These are phyloP conservation scores for Leptographium wingfieldii DNA, from an alignment of 2,329 filamentous ascomycete species.

Conservation along the genomic window DNA sequence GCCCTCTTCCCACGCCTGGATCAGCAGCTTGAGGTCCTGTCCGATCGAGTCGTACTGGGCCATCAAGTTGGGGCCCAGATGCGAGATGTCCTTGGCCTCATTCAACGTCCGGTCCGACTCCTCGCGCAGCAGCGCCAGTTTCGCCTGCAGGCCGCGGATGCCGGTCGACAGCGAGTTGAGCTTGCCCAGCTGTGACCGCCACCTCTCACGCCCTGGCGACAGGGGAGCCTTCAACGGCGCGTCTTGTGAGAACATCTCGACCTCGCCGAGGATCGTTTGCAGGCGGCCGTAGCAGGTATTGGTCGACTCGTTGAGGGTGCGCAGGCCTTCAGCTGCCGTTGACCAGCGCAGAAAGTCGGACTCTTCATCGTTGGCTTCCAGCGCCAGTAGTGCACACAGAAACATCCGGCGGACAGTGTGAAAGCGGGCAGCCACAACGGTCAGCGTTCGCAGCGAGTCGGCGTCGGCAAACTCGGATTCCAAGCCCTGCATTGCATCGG, in stretches of 20 bases:
- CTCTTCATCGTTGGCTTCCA: constrained; percentile 69
- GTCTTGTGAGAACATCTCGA: constrained; percentile 51
- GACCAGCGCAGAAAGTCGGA: constrained; percentile 70
- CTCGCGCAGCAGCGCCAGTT: constrained; percentile 82
- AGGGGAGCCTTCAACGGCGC: constrained; percentile 46
- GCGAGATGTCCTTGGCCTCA: constrained; percentile 56
- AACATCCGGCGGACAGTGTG: constrained; percentile 74
- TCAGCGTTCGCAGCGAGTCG: constrained; percentile 68
- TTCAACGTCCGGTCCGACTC: constrained; percentile 74
- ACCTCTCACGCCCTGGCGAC: constrained; percentile 67
- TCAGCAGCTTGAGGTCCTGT: constrained; percentile 65
- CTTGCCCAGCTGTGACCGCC: constrained; percentile 78
- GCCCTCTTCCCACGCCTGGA: constrained; percentile 78
- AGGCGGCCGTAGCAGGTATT: constrained; percentile 51
- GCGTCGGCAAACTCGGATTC: constrained; percentile 60
- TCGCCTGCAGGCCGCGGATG: constrained; percentile 84
- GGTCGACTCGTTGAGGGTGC: constrained; percentile 49
- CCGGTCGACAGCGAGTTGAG: constrained; percentile 80
- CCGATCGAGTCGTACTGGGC: constrained; percentile 92
- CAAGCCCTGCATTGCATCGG: constrained; percentile 56
- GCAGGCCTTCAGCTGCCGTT: constrained; percentile 62
- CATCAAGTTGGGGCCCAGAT: constrained; percentile 69
- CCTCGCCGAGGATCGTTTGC: constrained; percentile 58
- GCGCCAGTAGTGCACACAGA: constrained; percentile 75
- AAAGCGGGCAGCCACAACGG: constrained; percentile 68